phyloP scores from a whole-genome alignment of 495 filamentous ascomycete species.

The Hyaloscypha bicolor region DNA sequence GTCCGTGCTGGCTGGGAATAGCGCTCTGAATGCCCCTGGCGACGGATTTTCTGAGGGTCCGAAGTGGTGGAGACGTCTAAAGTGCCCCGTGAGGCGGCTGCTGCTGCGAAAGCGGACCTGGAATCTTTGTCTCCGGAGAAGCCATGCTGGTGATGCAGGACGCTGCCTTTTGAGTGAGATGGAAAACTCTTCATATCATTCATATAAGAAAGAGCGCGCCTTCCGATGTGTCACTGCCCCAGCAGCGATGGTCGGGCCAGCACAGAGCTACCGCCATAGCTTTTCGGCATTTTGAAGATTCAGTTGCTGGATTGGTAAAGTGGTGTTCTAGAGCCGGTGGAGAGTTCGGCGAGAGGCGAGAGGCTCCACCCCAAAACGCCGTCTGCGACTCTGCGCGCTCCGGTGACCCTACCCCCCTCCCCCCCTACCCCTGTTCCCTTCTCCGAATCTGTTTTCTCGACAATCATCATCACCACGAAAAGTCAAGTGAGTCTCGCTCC shows the following conservation, averaged over 20 bases:
- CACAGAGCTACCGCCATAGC: neutral
- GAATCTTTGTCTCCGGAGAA: neutral
- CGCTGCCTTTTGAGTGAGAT: neutral
- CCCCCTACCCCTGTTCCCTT: conserved; percentile 3
- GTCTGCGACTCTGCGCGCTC: neutral
- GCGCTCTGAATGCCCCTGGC: neutral
- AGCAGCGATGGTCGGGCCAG: neutral
- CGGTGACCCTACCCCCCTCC: neutral
- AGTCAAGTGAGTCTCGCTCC: neutral
- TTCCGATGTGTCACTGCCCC: neutral
- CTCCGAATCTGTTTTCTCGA: conserved; percentile 4
- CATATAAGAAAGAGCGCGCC: neutral
- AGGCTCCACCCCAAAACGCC: too few species aligned
- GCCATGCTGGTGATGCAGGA: neutral
- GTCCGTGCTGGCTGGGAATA: neutral
- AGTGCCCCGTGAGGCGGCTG: neutral
- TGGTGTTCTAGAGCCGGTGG: neutral
- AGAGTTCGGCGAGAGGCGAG: too few species aligned
- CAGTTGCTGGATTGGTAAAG: neutral
- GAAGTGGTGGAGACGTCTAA: neutral
- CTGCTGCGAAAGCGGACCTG: neutral
- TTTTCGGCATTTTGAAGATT: neutral
- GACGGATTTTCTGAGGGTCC: neutral
- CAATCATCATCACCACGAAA: conserved; percentile 4
- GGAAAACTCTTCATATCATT: neutral